These are phyloP conservation scores for Handroanthus guayacan DNA, from an alignment of 257 asterid genomes.

Conservation along the genomic window DNA sequence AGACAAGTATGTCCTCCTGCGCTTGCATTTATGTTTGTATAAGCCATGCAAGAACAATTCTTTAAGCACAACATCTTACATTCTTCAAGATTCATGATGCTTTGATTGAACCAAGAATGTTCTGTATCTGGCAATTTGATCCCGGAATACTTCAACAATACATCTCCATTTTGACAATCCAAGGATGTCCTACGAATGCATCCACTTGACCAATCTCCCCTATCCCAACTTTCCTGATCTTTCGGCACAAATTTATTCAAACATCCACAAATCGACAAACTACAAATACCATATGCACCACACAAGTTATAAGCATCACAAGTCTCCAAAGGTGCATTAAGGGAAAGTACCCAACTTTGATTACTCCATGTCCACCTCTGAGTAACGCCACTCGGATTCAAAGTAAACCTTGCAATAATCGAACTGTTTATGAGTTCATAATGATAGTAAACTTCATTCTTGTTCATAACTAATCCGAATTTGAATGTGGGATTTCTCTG, in stretches of 20 bases:
- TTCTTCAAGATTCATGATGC: slow-evolving; percentile 19
- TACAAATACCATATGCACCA: slow-evolving; percentile 36
- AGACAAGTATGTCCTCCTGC: slow-evolving; percentile 36
- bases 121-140: slow-evolving; percentile 39
- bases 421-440: slow-evolving; percentile 31
- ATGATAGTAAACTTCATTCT: slow-evolving; percentile 37
- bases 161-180: slow-evolving; percentile 26
- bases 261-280: slow-evolving; percentile 28
- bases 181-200: slow-evolving; percentile 30
- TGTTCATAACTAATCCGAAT: slow-evolving; percentile 27
- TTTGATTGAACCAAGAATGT: slow-evolving; percentile 29
- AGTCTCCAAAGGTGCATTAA: slow-evolving; percentile 26
- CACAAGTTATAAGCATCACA: slow-evolving; percentile 35
- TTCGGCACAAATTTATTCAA: slow-evolving; percentile 26
- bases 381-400: slow-evolving; percentile 24
- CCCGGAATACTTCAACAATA: slow-evolving; percentile 29
- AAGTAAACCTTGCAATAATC: slow-evolving; percentile 26
- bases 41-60: slow-evolving; percentile 40
- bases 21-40: slow-evolving; percentile 27
- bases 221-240: slow-evolving; percentile 32
- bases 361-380: slow-evolving; percentile 41
- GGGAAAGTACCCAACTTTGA: slow-evolving; percentile 36
- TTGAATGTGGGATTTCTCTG: slow-evolving; percentile 12
- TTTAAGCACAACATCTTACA: slow-evolving; percentile 35
- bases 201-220: slow-evolving; percentile 29